Evolutionary conservation across 2,329 filamentous ascomycete genomes (phyloP).

Genomic region (Hymenoscyphus albidus): DNA sequence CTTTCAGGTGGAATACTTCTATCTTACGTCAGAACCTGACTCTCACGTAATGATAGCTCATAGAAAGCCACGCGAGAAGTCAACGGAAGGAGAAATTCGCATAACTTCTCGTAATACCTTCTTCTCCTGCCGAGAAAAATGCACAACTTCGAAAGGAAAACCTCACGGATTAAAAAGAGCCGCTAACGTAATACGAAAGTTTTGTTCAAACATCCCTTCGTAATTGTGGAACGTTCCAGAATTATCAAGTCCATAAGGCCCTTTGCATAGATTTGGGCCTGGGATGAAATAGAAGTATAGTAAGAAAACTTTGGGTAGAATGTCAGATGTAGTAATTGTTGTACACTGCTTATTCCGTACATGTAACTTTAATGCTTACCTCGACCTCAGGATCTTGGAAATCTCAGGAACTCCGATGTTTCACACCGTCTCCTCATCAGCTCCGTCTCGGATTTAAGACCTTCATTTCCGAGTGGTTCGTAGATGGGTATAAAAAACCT

Average conservation of each 20-base stretch:
- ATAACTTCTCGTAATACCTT: background rate
- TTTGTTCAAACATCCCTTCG: too few species aligned
- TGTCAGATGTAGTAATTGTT: background rate
- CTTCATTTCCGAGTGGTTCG: background rate
- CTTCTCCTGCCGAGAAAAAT: background rate
- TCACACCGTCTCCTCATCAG: slow-evolving; percentile 1
- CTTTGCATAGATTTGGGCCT: too few species aligned
- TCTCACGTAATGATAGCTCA: background rate
- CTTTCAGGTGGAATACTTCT: background rate
- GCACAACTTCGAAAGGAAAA: background rate
- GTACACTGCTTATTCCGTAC: background rate
- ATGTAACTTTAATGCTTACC: background rate
- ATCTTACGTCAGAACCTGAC: background rate
- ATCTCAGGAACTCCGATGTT: background rate
- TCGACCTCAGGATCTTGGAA: background rate
- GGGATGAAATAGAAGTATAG: background rate
- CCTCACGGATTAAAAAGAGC: too few species aligned
- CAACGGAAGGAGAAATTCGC: background rate
- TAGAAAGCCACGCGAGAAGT: background rate
- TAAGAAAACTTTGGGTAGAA: background rate
- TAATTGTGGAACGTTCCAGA: too few species aligned
- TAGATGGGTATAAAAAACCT: background rate
- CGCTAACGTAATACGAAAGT: too few species aligned
- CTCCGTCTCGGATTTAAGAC: background rate
- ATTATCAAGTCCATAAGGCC: too few species aligned